phyloP scores from a whole-genome alignment of 2,329 filamentous ascomycete species.

The Diplodia scrobiculata region DNA sequence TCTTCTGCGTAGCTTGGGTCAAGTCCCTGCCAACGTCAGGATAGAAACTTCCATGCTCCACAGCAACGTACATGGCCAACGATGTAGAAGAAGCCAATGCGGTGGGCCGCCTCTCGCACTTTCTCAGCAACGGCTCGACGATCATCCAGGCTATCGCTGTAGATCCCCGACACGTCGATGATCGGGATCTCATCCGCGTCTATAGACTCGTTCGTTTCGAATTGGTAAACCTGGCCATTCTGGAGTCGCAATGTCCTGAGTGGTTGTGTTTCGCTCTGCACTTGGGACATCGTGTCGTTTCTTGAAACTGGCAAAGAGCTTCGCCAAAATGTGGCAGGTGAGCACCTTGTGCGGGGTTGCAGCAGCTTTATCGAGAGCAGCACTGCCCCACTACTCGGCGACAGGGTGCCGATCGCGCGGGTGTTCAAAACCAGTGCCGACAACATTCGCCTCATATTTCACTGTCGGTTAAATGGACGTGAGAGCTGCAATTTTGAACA shows the following conservation, averaged over 20 bases:
- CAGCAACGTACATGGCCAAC: slow-evolving; percentile 29
- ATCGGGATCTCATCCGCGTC: slow-evolving; percentile 33
- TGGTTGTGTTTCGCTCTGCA: not conserved
- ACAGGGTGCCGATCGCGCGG: slow-evolving; percentile 8
- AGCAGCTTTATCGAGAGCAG: slow-evolving; percentile 4
- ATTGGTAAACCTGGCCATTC: slow-evolving; percentile 32
- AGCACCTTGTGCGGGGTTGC: not conserved
- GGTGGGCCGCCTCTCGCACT: slow-evolving; percentile 29
- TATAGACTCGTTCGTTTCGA: slow-evolving; percentile 31
- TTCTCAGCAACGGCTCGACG: slow-evolving; percentile 32
- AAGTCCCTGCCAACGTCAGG: slow-evolving; percentile 33
- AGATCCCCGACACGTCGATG: slow-evolving; percentile 31
- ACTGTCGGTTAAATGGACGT: not conserved
- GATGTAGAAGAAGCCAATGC: slow-evolving; percentile 33
- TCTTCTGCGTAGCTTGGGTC: slow-evolving; percentile 37
- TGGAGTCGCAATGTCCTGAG: slow-evolving; percentile 29
- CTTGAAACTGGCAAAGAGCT: not conserved
- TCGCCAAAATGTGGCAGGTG: not conserved
- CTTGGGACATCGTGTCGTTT: not conserved
- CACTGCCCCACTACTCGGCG: not conserved
- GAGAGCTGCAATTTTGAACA: not conserved
- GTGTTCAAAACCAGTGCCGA: not conserved
- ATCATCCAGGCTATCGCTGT: slow-evolving; percentile 30
- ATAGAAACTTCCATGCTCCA: not conserved
- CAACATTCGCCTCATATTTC: not conserved